A percentile compares a stretch with the other conserved stretches of the same genome.
Conservation (phyloP, 2,329 filamentous ascomycete species). For the Claviceps sp. region DNA sequence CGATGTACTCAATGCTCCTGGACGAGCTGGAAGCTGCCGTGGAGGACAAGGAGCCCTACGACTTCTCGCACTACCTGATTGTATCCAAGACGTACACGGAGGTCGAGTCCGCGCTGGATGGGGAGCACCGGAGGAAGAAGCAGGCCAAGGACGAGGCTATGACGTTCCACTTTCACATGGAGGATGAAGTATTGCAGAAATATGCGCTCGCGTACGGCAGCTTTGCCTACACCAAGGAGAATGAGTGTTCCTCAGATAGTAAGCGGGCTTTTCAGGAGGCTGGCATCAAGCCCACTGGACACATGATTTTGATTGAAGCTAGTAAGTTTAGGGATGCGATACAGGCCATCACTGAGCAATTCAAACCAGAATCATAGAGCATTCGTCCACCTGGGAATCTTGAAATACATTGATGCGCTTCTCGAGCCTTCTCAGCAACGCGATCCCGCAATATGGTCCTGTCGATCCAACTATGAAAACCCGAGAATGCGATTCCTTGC, state of each 20-base stretch:
- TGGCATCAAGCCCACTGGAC: slow-evolving; percentile 73
- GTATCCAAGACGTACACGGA: slow-evolving; percentile 88
- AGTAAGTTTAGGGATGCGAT: slow-evolving; percentile 63
- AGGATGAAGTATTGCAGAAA: slow-evolving; percentile 79
- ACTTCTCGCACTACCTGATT: slow-evolving; percentile 86
- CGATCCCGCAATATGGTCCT: no score
- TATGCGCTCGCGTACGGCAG: slow-evolving; percentile 57
- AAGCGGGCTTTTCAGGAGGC: slow-evolving; percentile 91
- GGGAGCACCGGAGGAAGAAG: slow-evolving; percentile 47
- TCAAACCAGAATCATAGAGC: slow-evolving; percentile 34
- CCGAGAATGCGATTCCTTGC: no score
- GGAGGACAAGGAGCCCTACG: slow-evolving; percentile 82
- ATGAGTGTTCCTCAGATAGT: slow-evolving; percentile 73
- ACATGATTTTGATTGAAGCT: slow-evolving; percentile 77
- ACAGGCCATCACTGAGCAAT: slow-evolving; percentile 61
- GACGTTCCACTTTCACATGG: slow-evolving; percentile 85
- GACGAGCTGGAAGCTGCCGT: slow-evolving; percentile 85
- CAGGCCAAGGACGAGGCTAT: slow-evolving; percentile 48
- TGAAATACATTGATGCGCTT: not conserved
- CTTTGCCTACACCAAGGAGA: slow-evolving; percentile 69
- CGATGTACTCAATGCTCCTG: slow-evolving; percentile 86
- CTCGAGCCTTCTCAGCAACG: no score
- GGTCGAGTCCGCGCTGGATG: slow-evolving; percentile 66
- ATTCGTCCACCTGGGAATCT: not conserved
- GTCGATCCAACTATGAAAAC: no score